phyloP scores from a whole-genome alignment of 2,329 filamentous ascomycete species.

The Fusarium pilosicola region DNA sequence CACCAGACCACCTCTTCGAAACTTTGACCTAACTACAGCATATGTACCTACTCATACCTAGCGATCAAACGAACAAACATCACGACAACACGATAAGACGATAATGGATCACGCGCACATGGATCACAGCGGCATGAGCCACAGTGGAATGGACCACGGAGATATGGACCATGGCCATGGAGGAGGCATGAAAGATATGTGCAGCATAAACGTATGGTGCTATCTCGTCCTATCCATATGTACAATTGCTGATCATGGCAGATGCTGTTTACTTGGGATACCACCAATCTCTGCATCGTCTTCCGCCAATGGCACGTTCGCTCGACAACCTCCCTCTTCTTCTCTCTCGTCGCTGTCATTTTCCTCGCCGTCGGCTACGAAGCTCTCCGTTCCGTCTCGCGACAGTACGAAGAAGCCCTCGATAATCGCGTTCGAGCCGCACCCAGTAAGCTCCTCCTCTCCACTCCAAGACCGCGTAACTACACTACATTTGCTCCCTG shows the following conservation, averaged over 20 bases:
- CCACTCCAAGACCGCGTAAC: not conserved
- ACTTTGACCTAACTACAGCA: not conserved
- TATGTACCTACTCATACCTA: not conserved
- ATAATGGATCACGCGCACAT: conserved; percentile 58
- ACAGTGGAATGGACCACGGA: conserved; percentile 55
- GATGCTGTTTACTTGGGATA: conserved; percentile 99
- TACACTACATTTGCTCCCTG: conserved; percentile 9
- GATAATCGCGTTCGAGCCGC: conserved; percentile 58
- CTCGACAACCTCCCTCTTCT: conserved; percentile 76
- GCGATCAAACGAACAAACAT: not conserved
- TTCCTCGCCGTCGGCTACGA: conserved; percentile 93
- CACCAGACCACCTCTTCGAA: not conserved
- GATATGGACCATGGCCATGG: conserved; percentile 63
- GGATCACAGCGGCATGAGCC: conserved; percentile 57
- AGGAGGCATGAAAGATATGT: conserved; percentile 72
- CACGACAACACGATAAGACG: not conserved
- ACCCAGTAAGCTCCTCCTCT: conserved; percentile 59
- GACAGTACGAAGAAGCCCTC: conserved; percentile 76
- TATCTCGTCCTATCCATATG: not conserved
- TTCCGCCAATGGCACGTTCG: conserved; percentile 91
- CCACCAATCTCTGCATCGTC: conserved; percentile 92
- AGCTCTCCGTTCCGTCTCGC: conserved; percentile 78
- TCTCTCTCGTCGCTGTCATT: conserved; percentile 85
- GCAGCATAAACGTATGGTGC: conserved; percentile 86
- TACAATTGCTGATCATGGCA: conserved; percentile 52